phyloP scores from a whole-genome alignment of 2,329 filamentous ascomycete species.

The Ophiobolus disseminans region DNA sequence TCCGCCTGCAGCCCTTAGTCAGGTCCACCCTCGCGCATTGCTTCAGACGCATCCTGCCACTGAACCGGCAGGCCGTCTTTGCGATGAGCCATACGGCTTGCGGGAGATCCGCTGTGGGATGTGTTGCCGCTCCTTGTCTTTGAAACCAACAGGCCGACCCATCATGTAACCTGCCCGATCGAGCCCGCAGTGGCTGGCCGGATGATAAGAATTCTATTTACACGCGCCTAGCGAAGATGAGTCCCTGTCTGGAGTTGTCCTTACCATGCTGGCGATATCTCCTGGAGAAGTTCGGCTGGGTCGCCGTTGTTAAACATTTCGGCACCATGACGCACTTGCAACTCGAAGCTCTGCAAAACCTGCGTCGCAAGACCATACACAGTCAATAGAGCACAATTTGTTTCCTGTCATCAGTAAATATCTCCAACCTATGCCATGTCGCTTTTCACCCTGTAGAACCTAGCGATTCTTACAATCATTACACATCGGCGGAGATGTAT shows the following conservation, averaged over 20 bases:
- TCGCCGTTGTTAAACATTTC: too few relatives aligned
- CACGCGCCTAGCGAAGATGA: constrained; percentile 12
- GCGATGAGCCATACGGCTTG: constrained; percentile 23
- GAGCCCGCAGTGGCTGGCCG: constrained; percentile 18
- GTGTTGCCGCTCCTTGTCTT: constrained; percentile 24
- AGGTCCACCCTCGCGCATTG: constrained; percentile 25
- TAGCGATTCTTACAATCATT: too few relatives aligned
- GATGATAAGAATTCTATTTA: constrained; percentile 20
- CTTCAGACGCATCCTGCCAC: constrained; percentile 22
- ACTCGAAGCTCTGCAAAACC: too few relatives aligned
- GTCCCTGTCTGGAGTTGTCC: constrained; percentile 8
- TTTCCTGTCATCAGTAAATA: too few relatives aligned
- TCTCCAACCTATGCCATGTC: too few relatives aligned
- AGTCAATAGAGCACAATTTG: too few relatives aligned
- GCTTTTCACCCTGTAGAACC: too few relatives aligned
- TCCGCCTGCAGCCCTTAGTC: constrained; percentile 15
- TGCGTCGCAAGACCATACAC: too few relatives aligned
- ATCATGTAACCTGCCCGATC: constrained; percentile 33
- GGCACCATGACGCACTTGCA: too few relatives aligned
- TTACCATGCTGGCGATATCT: background rate
- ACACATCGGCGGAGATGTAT: too few relatives aligned
- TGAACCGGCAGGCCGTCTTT: constrained; percentile 23
- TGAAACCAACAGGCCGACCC: constrained; percentile 15
- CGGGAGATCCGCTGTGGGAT: constrained; percentile 26
- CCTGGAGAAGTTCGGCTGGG: constrained; percentile 39